phyloP scores from a whole-genome alignment of 768 basidiomycete genomes.

The Xanthoconium purpureum region DNA sequence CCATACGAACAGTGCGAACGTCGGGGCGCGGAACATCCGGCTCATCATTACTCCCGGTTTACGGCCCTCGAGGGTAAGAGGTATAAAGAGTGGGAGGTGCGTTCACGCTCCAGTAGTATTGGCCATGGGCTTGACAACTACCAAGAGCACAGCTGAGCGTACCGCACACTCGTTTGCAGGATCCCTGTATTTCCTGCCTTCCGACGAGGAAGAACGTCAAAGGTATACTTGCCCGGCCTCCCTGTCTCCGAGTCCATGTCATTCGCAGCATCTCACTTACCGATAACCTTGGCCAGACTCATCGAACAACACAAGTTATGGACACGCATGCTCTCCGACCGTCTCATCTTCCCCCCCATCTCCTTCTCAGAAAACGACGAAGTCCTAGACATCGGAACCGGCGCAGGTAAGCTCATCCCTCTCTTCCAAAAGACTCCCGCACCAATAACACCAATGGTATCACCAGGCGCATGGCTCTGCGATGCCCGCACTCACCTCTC shows the following conservation, averaged over 20 bases:
- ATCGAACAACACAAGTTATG: slow-evolving; percentile 19
- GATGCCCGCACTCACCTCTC: slow-evolving; percentile 14
- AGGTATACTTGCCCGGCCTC: slow-evolving; percentile 6
- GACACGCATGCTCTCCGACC: slow-evolving; percentile 19
- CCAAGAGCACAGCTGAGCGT: slow-evolving; percentile 3
- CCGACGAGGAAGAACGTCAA: slow-evolving; percentile 25
- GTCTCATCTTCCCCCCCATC: slow-evolving; percentile 22
- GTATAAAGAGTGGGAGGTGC: neutral
- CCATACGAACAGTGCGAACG: too few relatives aligned
- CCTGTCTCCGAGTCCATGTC: too few relatives aligned
- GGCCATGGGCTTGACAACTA: too few relatives aligned
- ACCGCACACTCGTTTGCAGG: slow-evolving; percentile 20
- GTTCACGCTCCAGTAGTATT: neutral
- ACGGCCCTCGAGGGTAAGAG: too few relatives aligned
- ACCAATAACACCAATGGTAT: too few relatives aligned
- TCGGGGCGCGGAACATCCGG: too few relatives aligned
- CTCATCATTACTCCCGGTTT: too few relatives aligned
- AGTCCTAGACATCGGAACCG: slow-evolving; percentile 23
- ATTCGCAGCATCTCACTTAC: neutral
- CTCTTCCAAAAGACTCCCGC: too few relatives aligned
- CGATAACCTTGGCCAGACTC: neutral
- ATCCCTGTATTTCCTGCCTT: slow-evolving; percentile 23
- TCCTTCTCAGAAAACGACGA: slow-evolving; percentile 14
- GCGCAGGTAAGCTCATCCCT: slow-evolving; percentile 12
- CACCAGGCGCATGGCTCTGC: slow-evolving; percentile 23